Evolutionary conservation across 441 rosid genomes (phyloP).

Genomic region (Monsonia emarginata): DNA sequence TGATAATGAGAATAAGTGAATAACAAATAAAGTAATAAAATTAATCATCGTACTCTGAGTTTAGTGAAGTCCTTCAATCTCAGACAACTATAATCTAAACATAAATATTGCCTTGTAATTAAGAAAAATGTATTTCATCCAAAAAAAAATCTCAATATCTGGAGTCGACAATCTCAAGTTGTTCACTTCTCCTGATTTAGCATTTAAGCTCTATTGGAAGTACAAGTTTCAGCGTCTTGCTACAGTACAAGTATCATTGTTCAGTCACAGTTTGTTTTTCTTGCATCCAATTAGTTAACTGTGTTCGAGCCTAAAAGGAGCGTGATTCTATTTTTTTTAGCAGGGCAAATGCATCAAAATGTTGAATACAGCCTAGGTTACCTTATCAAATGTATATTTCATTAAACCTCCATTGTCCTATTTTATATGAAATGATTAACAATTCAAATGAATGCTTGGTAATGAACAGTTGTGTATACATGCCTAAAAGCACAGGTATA

Average conservation of each 20-base stretch:
- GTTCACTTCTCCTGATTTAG: background rate
- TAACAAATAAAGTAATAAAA: background rate
- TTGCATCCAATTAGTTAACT: background rate
- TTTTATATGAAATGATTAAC: background rate
- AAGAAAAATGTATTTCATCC: too few species aligned
- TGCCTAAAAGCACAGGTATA: slow-evolving; percentile 1
- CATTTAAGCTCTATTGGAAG: background rate
- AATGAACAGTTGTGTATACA: background rate
- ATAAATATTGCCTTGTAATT: background rate
- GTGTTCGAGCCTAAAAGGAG: background rate
- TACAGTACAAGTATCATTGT: background rate
- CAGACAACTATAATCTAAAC: background rate
- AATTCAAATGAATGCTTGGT: slow-evolving; percentile 1
- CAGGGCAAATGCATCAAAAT: background rate
- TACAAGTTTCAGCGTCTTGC: background rate
- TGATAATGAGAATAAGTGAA: background rate
- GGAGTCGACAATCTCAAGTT: background rate
- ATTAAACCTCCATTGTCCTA: background rate
- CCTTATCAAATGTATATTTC: background rate
- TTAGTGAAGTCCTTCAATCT: background rate
- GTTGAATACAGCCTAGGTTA: background rate
- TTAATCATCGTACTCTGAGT: background rate
- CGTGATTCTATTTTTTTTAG: background rate
- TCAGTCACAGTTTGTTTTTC: background rate
- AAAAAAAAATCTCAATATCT: background rate